A percentile compares a stretch with the other conserved stretches of the same genome.
Conservation (phyloP, 2,329 filamentous ascomycete species). For the Arthrobotrys iridis region DNA sequence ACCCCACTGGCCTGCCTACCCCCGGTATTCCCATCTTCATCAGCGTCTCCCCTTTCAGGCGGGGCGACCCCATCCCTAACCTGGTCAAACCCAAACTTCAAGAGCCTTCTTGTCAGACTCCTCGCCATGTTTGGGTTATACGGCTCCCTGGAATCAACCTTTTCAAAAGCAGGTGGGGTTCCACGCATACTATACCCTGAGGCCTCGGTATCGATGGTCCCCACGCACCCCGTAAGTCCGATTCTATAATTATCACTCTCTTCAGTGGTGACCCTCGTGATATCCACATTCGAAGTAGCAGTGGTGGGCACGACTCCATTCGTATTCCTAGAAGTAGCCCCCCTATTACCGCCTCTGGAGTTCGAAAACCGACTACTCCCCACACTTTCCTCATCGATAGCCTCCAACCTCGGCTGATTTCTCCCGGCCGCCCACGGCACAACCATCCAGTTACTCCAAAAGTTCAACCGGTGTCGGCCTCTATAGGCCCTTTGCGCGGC, state of each 20-base stretch:
- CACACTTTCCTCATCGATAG: conserved; percentile 45
- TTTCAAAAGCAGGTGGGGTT: conserved; percentile 40
- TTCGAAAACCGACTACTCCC: conserved; percentile 35
- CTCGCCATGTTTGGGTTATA: conserved; percentile 49
- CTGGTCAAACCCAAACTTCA: conserved; percentile 45
- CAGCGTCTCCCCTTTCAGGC: not conserved
- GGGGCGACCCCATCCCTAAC: conserved; percentile 27
- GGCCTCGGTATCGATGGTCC: conserved; percentile 7
- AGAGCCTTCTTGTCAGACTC: conserved; percentile 42
- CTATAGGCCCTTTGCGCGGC: conserved; percentile 42
- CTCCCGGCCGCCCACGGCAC: conserved; percentile 20
- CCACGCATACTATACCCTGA: conserved; percentile 31
- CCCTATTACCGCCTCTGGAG: not conserved
- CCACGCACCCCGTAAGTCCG: conserved; percentile 7
- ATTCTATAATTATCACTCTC: not conserved
- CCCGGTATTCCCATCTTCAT: not conserved
- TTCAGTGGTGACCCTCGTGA: not conserved
- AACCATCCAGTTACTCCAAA: conserved; percentile 37
- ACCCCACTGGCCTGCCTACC: conserved; percentile 12
- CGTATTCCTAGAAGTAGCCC: not conserved
- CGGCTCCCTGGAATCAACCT: conserved; percentile 24
- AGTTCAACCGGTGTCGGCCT: conserved; percentile 28
- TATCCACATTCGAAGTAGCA: not conserved
- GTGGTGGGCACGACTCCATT: not conserved
- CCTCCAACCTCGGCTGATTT: not conserved